Base-by-base conservation (phyloP, 495 filamentous ascomycete species). In the Delitschia confertaspora region DNA sequence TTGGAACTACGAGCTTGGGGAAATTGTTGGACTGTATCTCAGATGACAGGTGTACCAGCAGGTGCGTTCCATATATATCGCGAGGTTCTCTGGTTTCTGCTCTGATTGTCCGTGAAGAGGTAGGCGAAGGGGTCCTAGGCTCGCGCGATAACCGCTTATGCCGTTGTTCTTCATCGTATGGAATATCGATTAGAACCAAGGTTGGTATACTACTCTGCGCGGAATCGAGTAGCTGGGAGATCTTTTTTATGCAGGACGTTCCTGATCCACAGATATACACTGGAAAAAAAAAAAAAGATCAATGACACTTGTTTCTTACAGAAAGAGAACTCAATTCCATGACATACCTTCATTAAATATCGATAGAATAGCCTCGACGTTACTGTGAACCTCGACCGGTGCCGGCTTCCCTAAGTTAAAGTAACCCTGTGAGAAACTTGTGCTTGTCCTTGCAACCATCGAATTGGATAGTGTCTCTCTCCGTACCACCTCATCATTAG, bases 101-200 rank as follows among this genome's bases (percentile, higher is more conserved):
- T 31, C 47, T 24, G 0, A 35, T 30, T 1, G 34, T 9, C 21
- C 49, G 27, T 3, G 26, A 45, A 2, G 55, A 19, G 13, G 51
- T 56, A 2, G 59, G 57, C 11, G 59, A 61, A 1, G 53, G 50
- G 1, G 57, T 55, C 1, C 59, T 49, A 17, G 53, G 57, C 36
- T 57, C 56, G 23, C 56, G 42, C 3, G 59, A 59, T 6, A 55
- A 35, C 14, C 59, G 34, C 32, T 53, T 61, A 19, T 42, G 27
- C 16, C 59, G 49, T 36, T 57, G 59, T 19, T 61, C 57, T 47
- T 61, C 59, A 27, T 61, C 59, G 46, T 59, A 61, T 1, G 59
- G 59, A n/a, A 61, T 48, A 33, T 61, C 59, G 17, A 61, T 57
- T 8, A 61, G 45, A 0, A 61, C 40, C 27, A 61, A 33, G 13